Conservation (phyloP, 805 yeast genomes). For the Candida dajiaensis region DNA sequence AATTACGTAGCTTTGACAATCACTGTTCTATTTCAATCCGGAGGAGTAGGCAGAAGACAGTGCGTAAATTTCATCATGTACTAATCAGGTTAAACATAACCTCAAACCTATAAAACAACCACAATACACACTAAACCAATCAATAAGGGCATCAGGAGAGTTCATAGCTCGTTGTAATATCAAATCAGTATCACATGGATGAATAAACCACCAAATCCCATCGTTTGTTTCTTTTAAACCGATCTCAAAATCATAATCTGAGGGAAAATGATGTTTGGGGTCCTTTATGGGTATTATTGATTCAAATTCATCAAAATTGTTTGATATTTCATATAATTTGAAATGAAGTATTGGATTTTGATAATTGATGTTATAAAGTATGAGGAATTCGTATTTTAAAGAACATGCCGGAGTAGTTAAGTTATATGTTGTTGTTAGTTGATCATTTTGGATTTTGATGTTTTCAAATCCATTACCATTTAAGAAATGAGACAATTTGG, state of each 20-base stretch:
- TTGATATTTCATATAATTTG: neutral
- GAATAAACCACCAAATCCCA: constrained; percentile 26
- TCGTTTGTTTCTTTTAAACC: neutral
- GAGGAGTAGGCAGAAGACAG: too few relatives aligned
- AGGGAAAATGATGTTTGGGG: neutral
- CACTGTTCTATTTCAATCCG: too few relatives aligned
- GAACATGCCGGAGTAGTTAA: too few relatives aligned
- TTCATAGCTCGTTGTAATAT: constrained; percentile 21
- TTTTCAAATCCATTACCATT: neutral
- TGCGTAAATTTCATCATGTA: constrained; percentile 12
- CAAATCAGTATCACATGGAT: constrained; percentile 35
- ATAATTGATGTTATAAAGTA: constrained; percentile 2
- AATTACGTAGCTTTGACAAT: neutral
- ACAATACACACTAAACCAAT: constrained; percentile 25
- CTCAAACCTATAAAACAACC: neutral
- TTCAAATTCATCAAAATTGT: neutral
- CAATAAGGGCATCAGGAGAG: neutral
- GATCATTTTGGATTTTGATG: neutral
- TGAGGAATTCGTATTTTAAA: neutral
- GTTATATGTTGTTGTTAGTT: neutral
- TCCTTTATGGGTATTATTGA: neutral
- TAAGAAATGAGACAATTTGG: neutral
- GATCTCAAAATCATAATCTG: neutral
- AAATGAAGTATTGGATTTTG: constrained; percentile 12
- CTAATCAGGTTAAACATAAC: neutral